Base-by-base conservation (phyloP, 148 eudicot genomes). In the Bassia scoparia region DNA sequence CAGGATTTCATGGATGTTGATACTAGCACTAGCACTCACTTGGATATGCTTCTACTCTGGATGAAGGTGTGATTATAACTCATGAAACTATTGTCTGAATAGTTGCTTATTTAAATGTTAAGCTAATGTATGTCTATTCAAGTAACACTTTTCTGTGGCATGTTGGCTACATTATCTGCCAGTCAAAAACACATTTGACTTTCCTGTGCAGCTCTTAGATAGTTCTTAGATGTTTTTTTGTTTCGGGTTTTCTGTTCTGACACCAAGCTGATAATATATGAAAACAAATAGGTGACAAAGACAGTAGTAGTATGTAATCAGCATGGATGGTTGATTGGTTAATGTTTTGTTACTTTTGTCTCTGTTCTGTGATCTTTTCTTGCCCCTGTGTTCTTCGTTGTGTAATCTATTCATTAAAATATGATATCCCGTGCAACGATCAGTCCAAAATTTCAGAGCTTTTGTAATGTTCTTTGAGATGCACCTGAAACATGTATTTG, bases 31-130 rank as follows among this genome's bases (percentile, higher is more conserved):
- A 76, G 81, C 70, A 83, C 82, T 72, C 89, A 78, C 74, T 84
- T 91, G 83, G 91, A 87, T 78, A 79, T 91, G 93, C 96, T 94
- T 75, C 86, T 94, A 73, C 75, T 76, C 70, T 94, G 98, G 98
- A 82, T 91, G 76, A 89, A 94, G 98, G 98, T 94, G 84, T 37
- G 35, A 31, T 23, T 68, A 69, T 18, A 46, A 21, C 31, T 15
- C 34, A 37, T 34, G 41, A n/a, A 62, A 59, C 54, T 33, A 23
- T 14, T 37, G 1, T 0, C 26, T 23, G 30, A 48, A 20, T 34
- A 66, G n/a, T 26, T 33, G 33, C 26, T 48, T 59, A 31, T 29
- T 15, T 38, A 37, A 17, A 44, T 21, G 41, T 50, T 27, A 23
- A 29, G 37, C 23, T 35, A 18, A 44, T 67, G 44, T 70, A 2